phyloP scores from a whole-genome alignment of 169 alveolate genomes.

The Pseudocohnilembus persalinus region DNA sequence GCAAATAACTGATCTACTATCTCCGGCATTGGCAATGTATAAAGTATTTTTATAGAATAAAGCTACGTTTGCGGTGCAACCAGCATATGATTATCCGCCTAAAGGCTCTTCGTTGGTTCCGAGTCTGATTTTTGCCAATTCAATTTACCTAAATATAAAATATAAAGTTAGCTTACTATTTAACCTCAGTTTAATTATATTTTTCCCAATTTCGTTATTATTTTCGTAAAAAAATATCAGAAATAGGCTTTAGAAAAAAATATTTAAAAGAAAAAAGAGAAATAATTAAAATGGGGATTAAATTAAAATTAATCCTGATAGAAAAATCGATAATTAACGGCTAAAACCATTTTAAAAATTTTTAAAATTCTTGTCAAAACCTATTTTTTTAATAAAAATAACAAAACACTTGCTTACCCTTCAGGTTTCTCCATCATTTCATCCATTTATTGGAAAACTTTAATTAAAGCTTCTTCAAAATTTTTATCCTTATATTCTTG shows the following conservation, averaged over 20 bases:
- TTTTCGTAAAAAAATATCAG: too few relatives aligned
- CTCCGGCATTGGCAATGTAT: constrained; percentile 89
- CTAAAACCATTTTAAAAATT: too few relatives aligned
- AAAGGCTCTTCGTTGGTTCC: neutral
- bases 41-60: constrained; percentile 54
- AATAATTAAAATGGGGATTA: too few relatives aligned
- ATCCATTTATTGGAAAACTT: constrained; percentile 74
- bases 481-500: constrained; percentile 52
- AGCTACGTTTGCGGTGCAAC: constrained; percentile 81
- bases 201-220: neutral
- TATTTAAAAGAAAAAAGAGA: too few relatives aligned
- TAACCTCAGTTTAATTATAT: neutral
- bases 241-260: too few relatives aligned
- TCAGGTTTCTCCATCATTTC: constrained; percentile 57
- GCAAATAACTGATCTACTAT: constrained; percentile 83
- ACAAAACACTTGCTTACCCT: too few relatives aligned
- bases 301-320: too few relatives aligned
- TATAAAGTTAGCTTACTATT: too few relatives aligned
- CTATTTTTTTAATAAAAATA: too few relatives aligned
- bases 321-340: too few relatives aligned
- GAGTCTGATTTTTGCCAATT: constrained; percentile 33
- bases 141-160: constrained; percentile 14
- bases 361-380: too few relatives aligned
- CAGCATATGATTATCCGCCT: constrained; percentile 48
- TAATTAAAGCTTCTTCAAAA: constrained; percentile 69